These are phyloP conservation scores for Zygoascus tannicola DNA, from an alignment of 805 yeast genomes.

Conservation along the genomic window DNA sequence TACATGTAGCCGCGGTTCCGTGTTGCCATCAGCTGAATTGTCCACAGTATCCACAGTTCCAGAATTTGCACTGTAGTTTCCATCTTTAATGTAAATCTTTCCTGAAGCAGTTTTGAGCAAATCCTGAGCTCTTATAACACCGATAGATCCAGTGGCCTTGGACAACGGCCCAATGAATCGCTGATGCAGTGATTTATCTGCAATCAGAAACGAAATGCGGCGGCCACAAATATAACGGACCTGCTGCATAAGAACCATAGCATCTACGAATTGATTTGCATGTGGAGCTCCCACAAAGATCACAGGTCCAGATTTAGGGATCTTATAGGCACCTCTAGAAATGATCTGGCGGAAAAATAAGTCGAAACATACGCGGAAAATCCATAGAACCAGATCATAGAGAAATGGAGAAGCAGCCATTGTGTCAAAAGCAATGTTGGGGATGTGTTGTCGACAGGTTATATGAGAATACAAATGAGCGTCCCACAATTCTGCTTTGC, in stretches of 20 bases:
- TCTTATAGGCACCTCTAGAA: constrained; percentile 74
- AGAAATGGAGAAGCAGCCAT: constrained; percentile 3
- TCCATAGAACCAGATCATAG: constrained; percentile 31
- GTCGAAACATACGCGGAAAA: constrained; percentile 38
- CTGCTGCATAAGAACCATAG: constrained; percentile 74
- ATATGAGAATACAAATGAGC: too few relatives aligned
- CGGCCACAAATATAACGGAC: constrained; percentile 59
- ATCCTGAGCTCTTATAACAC: constrained; percentile 91
- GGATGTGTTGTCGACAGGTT: too few relatives aligned
- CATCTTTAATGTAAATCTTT: constrained; percentile 35
- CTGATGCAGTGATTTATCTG: constrained; percentile 63
- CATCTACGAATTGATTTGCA: constrained; percentile 89
- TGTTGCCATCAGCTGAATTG: constrained; percentile 24
- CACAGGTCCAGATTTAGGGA: constrained; percentile 68
- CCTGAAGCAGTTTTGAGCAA: constrained; percentile 63
- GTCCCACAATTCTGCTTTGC: too few relatives aligned
- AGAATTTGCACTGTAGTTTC: background rate
- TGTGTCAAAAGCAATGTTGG: too few relatives aligned
- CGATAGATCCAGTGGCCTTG: constrained; percentile 69
- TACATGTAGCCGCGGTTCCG: constrained; percentile 36
- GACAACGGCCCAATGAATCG: constrained; percentile 68
- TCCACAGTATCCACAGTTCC: constrained; percentile 34
- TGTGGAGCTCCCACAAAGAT: constrained; percentile 96
- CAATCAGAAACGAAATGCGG: constrained; percentile 72
- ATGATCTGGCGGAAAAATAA: constrained; percentile 83